A percentile compares a stretch with the other conserved stretches of the same genome.
phyloP scores from a whole-genome alignment of 768 basidiomycete species.

The Gymnopilus junonius region DNA sequence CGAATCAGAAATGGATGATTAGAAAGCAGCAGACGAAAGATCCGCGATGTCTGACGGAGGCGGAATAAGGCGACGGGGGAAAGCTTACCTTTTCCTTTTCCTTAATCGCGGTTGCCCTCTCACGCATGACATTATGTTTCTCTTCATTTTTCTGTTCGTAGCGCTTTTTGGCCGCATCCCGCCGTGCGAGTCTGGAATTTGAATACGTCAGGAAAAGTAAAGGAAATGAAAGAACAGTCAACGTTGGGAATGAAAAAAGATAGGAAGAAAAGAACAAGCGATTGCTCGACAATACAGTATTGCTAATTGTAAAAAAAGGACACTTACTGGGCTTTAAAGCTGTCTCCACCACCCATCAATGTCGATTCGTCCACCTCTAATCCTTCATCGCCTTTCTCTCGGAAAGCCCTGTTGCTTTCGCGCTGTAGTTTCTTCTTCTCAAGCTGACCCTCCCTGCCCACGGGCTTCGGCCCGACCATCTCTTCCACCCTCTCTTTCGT shows the following conservation, averaged over 20 bases:
- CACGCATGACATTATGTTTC: constrained; percentile 52
- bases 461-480: constrained; percentile 76
- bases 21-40: not conserved
- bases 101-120: constrained; percentile 64
- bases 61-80: not conserved
- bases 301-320: not conserved
- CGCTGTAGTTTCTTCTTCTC: constrained; percentile 84
- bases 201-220: constrained; percentile 1
- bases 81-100: constrained; percentile 71
- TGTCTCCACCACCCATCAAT: constrained; percentile 82
- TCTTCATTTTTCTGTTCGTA: constrained; percentile 66
- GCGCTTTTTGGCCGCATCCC: constrained; percentile 69
- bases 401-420: constrained; percentile 70
- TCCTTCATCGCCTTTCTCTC: constrained; percentile 80
- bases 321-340: constrained; percentile 78
- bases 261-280: constrained; percentile 2
- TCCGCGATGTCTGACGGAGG: not conserved
- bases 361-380: constrained; percentile 79
- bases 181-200: constrained; percentile 58
- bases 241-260: constrained; percentile 11
- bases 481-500: constrained; percentile 77
- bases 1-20: not conserved
- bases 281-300: not conserved
- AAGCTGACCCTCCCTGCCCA: constrained; percentile 82
- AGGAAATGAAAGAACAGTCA: constrained; percentile 5